A percentile compares a stretch with the other conserved stretches of the same genome.
Conservation (phyloP, 2,329 filamentous ascomycete species). For the Aspergillus vadensis region DNA sequence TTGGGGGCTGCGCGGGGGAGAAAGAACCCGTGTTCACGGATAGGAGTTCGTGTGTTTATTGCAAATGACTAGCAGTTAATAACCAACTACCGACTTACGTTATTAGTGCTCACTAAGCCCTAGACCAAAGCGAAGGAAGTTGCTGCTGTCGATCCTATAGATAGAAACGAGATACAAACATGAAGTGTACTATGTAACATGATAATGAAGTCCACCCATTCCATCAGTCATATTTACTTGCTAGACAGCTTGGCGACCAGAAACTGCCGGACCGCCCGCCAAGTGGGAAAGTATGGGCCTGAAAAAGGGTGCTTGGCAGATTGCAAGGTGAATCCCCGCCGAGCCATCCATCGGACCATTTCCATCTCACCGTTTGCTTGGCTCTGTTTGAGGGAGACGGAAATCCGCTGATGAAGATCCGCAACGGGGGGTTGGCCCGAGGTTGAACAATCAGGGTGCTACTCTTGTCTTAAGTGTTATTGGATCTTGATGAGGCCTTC, state of each 20-base stretch:
- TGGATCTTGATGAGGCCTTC: too few relatives aligned
- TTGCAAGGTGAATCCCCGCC: not conserved
- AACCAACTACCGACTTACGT: not conserved
- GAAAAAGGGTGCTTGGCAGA: not conserved
- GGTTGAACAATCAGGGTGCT: too few relatives aligned
- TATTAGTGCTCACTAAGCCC: conserved; percentile 6
- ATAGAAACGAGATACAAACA: too few relatives aligned
- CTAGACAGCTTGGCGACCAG: too few relatives aligned
- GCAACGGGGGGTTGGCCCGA: not conserved
- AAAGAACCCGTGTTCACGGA: not conserved
- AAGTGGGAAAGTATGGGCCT: not conserved
- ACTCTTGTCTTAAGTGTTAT: too few relatives aligned
- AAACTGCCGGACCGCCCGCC: not conserved
- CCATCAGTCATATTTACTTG: too few relatives aligned
- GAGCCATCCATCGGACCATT: not conserved
- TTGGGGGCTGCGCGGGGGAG: conserved; percentile 1
- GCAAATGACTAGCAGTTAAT: too few relatives aligned
- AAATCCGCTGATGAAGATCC: not conserved
- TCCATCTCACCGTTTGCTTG: conserved; percentile 7
- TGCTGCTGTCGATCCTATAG: conserved; percentile 1
- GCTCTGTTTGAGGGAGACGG: conserved; percentile 5
- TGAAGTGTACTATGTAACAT: too few relatives aligned
- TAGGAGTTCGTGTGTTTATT: not conserved
- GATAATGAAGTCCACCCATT: too few relatives aligned
- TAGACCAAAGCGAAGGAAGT: not conserved